Percentiles rank a stretch among this genome's conserved stretches.
These are phyloP conservation scores for Russula virescens DNA, from an alignment of 768 basidiomycete genomes.

Conservation along the genomic window DNA sequence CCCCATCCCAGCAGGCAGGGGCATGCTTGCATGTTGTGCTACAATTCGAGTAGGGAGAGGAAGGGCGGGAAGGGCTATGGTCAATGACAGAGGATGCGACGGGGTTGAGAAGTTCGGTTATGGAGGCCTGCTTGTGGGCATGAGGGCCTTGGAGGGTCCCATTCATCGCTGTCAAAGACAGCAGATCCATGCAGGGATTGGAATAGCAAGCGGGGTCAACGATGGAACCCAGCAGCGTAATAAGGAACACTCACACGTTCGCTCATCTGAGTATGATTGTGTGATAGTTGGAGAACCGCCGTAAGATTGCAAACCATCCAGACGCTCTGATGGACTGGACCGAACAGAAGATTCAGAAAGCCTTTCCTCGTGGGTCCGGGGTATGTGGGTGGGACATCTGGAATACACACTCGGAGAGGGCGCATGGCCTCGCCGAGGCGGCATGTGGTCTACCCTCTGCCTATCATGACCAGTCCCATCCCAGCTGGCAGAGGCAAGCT, in stretches of 20 bases:
- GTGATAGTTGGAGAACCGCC: constrained; percentile 37
- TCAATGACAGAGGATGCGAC: constrained; percentile 31
- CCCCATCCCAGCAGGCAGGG: constrained; percentile 49
- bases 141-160: constrained; percentile 39
- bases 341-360: constrained; percentile 28
- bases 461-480: constrained; percentile 36
- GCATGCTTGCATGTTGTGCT: too few relatives aligned
- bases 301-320: constrained; percentile 35
- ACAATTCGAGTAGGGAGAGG: constrained; percentile 1
- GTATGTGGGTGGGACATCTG: constrained; percentile 23
- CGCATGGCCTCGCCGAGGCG: constrained; percentile 12
- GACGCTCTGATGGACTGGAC: constrained; percentile 32
- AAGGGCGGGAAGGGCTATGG: constrained; percentile 28
- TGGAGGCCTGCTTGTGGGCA: constrained; percentile 44
- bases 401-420: constrained; percentile 27
- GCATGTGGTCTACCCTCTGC: constrained; percentile 18
- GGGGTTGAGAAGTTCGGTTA: constrained; percentile 47
- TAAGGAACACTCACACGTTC: constrained; percentile 41
- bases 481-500: constrained; percentile 63
- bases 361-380: constrained; percentile 23
- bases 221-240: constrained; percentile 7
- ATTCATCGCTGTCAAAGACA: constrained; percentile 30
- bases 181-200: background rate
- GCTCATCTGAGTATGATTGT: constrained; percentile 50
- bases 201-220: background rate